These are phyloP conservation scores for Ganoderma sp. DNA, from an alignment of 1,284 basidiomycete species.

Conservation along the genomic window DNA sequence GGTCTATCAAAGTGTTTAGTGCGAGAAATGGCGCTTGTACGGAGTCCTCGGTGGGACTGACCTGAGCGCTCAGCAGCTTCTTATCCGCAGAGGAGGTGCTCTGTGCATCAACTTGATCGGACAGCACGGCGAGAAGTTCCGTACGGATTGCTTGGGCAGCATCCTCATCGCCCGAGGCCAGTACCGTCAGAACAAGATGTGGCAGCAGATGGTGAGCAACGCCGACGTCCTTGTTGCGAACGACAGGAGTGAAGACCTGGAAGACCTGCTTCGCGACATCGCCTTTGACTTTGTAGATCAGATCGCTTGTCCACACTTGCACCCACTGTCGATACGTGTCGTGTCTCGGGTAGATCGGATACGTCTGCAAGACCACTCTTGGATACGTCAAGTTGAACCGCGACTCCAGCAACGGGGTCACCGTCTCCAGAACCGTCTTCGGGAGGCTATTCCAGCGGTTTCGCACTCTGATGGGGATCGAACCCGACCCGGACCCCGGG, in stretches of 20 bases:
- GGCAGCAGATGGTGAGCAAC: constrained; percentile 92
- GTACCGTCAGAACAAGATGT: constrained; percentile 87
- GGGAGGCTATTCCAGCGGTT: constrained; percentile 82
- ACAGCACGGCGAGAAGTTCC: constrained; percentile 85
- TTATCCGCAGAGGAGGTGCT: constrained; percentile 74
- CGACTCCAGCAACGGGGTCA: constrained; percentile 86
- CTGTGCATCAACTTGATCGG: constrained; percentile 80
- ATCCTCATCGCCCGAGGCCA: constrained; percentile 76
- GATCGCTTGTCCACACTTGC: constrained; percentile 85
- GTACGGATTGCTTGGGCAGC: constrained; percentile 70
- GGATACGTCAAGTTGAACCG: constrained; percentile 62
- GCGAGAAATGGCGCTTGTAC: neutral
- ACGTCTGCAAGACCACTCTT: constrained; percentile 46
- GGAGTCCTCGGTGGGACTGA: constrained; percentile 41
- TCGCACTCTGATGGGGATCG: constrained; percentile 70
- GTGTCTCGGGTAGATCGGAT: constrained; percentile 81
- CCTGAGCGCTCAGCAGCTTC: constrained; percentile 87
- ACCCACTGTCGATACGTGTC: constrained; percentile 96
- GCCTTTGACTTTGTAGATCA: constrained; percentile 77
- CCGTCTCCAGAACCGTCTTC: constrained; percentile 86
- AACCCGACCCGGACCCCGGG: constrained; percentile 48
- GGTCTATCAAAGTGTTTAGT: constrained; percentile 55
- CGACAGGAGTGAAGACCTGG: constrained; percentile 76
- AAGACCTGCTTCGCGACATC: constrained; percentile 74
- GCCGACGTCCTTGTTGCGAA: constrained; percentile 88